These are phyloP conservation scores for Aspergillus viridinutans DNA, from an alignment of 2,329 filamentous ascomycete genomes.

Conservation along the genomic window DNA sequence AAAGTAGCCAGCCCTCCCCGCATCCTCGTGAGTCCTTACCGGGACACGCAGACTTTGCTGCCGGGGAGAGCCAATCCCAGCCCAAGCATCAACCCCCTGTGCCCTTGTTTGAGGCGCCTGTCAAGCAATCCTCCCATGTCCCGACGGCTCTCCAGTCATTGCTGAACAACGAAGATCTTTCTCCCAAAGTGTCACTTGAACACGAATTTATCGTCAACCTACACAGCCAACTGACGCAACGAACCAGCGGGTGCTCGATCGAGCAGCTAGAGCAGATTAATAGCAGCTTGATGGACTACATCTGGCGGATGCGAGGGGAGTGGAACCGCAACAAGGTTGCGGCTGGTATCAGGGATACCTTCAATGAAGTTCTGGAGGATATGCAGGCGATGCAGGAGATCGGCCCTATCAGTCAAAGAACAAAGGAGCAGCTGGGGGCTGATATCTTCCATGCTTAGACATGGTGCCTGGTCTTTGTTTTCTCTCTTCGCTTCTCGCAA, in stretches of 20 bases:
- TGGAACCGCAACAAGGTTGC: conserved; percentile 79
- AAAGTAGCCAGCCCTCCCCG: conserved; percentile 31
- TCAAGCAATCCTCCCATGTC: conserved; percentile 20
- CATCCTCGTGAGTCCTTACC: conserved; percentile 21
- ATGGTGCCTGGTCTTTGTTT: neutral
- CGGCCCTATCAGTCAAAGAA: conserved; percentile 31
- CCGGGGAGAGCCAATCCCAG: conserved; percentile 37
- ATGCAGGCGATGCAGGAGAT: conserved; percentile 54
- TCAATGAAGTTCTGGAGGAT: conserved; percentile 62
- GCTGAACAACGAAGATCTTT: conserved; percentile 29
- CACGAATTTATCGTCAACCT: conserved; percentile 53
- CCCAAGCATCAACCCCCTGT: conserved; percentile 35
- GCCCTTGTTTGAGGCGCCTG: conserved; percentile 36
- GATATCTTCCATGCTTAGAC: conserved; percentile 3
- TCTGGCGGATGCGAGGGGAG: conserved; percentile 75
- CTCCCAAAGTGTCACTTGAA: conserved; percentile 40
- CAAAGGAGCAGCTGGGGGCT: conserved; percentile 27
- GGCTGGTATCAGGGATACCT: conserved; percentile 59
- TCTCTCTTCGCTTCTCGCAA: conserved; percentile 2
- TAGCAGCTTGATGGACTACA: conserved; percentile 80
- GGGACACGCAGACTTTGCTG: conserved; percentile 22
- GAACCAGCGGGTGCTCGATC: conserved; percentile 74
- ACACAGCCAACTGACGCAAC: conserved; percentile 59
- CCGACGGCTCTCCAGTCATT: conserved; percentile 30
- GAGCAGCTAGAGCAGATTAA: conserved; percentile 96